Evolutionary conservation across 2,329 filamentous ascomycete species (phyloP), one percentile per base, ranked within the genome.

Genomic region (Neurospora sp.): DNA sequence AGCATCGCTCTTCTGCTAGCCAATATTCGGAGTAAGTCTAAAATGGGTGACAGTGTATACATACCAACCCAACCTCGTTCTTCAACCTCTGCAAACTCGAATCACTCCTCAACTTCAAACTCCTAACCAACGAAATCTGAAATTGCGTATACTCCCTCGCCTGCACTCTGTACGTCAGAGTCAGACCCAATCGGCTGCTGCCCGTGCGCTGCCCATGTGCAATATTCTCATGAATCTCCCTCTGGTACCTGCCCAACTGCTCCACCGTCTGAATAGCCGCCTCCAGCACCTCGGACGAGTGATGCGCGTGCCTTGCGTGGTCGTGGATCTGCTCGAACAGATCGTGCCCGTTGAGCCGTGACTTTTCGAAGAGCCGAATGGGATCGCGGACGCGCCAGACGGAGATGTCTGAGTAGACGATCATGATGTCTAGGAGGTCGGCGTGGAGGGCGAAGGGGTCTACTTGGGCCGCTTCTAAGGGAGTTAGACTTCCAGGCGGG

Each of bases 311-410:
- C 3, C 73, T 68, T 5, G 71, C 71, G 23, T 72, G 69, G 19
- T 74, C 73, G 39, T 74, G 73, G 33, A 73, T 72, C 2, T 68
- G 69, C 11, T 66, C 66, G 33, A 74, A 74, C 6, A 58, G 58
- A 71, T 70, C 17, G 67, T 70, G 8, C 70, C 70, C 4, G 52
- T 68, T 8, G 23, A 11, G 17, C 23, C 70, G 62, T 19, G 72
- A 71, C 69, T 73, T 74, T 36, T 74, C 73, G 4, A 74, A 67
- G 6, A 58, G 28, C 23, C 73, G 69, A 8, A 74, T 71, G 0
- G 73, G 73, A 58, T 74, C 73, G 10, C 73, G 72, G 5, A 74
- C 67, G 1, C 73, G 38, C 73, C 73, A 74, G 8, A 74, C 73
- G 0, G 73, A 69, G 46, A 74, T 43, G 38, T 74, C 73, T 4